These are phyloP conservation scores for Geranium incanum DNA, from an alignment of 441 rosid genomes.

Conservation along the genomic window DNA sequence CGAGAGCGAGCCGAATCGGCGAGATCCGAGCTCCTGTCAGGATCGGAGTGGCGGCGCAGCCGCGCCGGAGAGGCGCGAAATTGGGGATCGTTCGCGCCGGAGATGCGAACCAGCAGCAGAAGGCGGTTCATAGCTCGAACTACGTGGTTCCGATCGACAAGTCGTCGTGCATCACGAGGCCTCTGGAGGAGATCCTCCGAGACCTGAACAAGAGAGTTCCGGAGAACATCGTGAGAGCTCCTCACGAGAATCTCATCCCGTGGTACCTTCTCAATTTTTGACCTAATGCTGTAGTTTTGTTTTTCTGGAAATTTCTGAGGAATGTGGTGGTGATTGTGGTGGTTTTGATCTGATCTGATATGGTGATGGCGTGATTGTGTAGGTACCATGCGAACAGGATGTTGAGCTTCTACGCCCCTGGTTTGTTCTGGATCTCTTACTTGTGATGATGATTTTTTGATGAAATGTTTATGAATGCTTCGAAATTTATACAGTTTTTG, in stretches of 20 bases:
- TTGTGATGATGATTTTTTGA: neutral
- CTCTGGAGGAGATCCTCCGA: conserved; percentile 85
- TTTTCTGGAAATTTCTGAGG: neutral
- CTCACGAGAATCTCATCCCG: conserved; percentile 49
- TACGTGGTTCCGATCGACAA: conserved; percentile 87
- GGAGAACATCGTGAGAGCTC: conserved; percentile 60
- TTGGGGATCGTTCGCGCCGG: neutral
- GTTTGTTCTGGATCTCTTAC: conserved; percentile 32
- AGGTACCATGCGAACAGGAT: conserved; percentile 97
- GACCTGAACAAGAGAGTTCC: conserved; percentile 93
- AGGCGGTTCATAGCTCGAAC: conserved; percentile 63
- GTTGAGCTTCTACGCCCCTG: conserved; percentile 96
- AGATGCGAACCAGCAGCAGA: conserved; percentile 23
- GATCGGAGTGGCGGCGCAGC: conserved; percentile 4
- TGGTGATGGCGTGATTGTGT: conserved; percentile 5
- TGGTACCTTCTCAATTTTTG: conserved; percentile 35
- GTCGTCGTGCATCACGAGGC: conserved; percentile 69
- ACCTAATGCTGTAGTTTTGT: neutral
- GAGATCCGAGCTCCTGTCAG: neutral
- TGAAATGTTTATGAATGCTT: neutral
- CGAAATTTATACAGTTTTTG: neutral
- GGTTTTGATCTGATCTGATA: neutral
- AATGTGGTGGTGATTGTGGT: neutral
- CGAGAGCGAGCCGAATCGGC: neutral
- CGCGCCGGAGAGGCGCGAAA: conserved; percentile 14